A percentile compares a stretch with the other conserved stretches of the same genome.
Conservation (phyloP, 192 early-diverging fungal species). For the Kickxella alabastrina region DNA sequence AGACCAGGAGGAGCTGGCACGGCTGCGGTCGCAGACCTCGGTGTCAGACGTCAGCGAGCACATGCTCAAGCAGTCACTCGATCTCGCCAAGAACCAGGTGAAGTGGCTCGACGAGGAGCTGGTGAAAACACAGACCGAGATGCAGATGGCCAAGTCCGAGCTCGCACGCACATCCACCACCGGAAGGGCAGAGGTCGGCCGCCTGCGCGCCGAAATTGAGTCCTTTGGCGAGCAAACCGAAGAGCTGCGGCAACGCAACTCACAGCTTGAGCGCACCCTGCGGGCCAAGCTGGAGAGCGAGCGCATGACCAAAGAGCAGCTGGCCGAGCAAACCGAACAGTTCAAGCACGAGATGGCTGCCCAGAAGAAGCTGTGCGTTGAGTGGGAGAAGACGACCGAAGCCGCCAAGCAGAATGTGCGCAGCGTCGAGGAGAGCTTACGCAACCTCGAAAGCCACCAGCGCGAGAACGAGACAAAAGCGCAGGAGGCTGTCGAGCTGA, state of each 20-base stretch:
- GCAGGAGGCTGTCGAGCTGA: conserved; percentile 14
- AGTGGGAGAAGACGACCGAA: conserved; percentile 57
- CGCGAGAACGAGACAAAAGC: conserved; percentile 36
- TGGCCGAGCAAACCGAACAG: conserved; percentile 56
- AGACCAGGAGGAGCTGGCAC: conserved; percentile 30
- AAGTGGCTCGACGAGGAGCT: conserved; percentile 71
- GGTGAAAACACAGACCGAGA: conserved; percentile 36
- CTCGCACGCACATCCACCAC: conserved; percentile 17
- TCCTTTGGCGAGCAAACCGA: conserved; percentile 53
- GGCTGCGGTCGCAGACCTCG: conserved; percentile 31
- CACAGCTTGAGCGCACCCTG: conserved; percentile 45
- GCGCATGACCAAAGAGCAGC: conserved; percentile 50
- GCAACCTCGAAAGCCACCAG: conserved; percentile 51
- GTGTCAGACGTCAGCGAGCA: conserved; percentile 42
- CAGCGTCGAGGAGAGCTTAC: conserved; percentile 52
- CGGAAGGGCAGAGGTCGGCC: conserved; percentile 43
- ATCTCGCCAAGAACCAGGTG: conserved; percentile 55
- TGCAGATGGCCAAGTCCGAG: conserved; percentile 42
- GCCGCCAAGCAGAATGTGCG: conserved; percentile 54
- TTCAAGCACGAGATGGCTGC: conserved; percentile 66
- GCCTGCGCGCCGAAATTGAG: conserved; percentile 54
- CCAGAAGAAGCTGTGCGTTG: conserved; percentile 58
- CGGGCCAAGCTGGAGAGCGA: conserved; percentile 54
- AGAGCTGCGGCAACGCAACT: conserved; percentile 42
- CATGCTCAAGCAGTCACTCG: conserved; percentile 58